These are phyloP conservation scores for Blastocystis sp. DNA, from an alignment of 352 stramenopile genomes.

Conservation along the genomic window DNA sequence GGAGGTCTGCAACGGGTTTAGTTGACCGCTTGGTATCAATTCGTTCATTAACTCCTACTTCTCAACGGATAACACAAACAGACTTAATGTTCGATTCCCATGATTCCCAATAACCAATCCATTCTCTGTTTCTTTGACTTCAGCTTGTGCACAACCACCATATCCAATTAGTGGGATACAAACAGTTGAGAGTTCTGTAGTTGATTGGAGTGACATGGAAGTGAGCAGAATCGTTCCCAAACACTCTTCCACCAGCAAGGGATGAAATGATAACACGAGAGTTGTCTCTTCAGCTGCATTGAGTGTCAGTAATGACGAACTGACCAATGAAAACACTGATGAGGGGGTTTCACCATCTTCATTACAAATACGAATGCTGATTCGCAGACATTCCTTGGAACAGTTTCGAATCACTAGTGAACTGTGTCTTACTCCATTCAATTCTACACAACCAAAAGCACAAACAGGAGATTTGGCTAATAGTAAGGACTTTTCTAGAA, in stretches of 20 bases:
- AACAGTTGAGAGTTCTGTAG: neutral
- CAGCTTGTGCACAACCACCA: neutral
- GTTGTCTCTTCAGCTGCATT: conserved; percentile 6
- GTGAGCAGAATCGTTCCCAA: neutral
- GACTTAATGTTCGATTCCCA: conserved; percentile 1
- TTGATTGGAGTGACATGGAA: neutral
- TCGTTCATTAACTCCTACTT: neutral
- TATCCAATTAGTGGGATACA: conserved; percentile 5
- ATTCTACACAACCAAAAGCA: conserved; percentile 37
- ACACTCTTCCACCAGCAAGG: neutral
- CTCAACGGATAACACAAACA: neutral
- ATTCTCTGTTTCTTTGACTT: neutral
- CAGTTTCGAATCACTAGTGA: neutral
- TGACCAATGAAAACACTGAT: neutral
- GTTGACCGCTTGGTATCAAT: no score
- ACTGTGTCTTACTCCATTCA: neutral
- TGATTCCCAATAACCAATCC: conserved; percentile 20
- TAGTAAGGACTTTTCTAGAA: neutral
- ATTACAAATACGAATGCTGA: neutral
- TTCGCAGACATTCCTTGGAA: neutral
- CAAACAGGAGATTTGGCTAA: neutral
- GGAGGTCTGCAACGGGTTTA: neutral
- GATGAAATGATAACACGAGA: neutral
- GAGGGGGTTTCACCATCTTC: neutral
- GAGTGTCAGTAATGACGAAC: neutral